phyloP scores from a whole-genome alignment of 495 filamentous ascomycete species.

The Tuber brumale region DNA sequence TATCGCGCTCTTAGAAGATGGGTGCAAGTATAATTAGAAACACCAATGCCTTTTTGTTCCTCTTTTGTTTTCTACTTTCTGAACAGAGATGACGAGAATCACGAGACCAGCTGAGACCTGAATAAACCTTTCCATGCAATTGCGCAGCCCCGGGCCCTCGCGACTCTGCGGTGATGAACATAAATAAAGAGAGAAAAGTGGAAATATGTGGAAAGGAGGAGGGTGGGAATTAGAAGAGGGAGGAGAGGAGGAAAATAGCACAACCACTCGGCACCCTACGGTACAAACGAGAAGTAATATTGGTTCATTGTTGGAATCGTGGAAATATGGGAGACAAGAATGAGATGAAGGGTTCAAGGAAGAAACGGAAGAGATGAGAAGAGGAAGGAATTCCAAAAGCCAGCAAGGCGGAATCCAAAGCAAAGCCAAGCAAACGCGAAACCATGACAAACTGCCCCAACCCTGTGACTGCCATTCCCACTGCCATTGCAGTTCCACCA shows the following conservation, averaged over 20 bases:
- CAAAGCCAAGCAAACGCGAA: neutral
- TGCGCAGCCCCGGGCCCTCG: neutral
- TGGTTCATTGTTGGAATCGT: neutral
- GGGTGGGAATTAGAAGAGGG: neutral
- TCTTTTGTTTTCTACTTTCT: neutral
- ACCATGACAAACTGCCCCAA: slow-evolving; percentile 33
- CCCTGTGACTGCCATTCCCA: slow-evolving; percentile 8
- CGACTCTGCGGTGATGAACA: neutral
- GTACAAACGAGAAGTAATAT: slow-evolving; percentile 1
- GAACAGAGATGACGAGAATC: neutral
- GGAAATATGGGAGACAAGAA: neutral
- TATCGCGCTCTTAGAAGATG: neutral
- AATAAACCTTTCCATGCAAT: neutral
- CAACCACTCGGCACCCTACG: neutral
- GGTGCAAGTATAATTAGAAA: neutral
- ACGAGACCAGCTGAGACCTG: neutral
- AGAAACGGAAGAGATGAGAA: neutral
- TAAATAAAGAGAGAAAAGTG: neutral
- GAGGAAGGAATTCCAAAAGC: neutral
- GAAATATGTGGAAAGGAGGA: neutral
- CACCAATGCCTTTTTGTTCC: neutral
- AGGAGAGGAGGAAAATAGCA: neutral
- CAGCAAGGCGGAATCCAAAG: neutral
- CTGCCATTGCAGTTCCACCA: slow-evolving; percentile 11
- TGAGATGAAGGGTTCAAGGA: neutral